A percentile compares a stretch with the other conserved stretches of the same genome.
Evolutionary conservation across 2,329 filamentous ascomycete genomes (phyloP).

Genomic region (Juglanconis juglandina): DNA sequence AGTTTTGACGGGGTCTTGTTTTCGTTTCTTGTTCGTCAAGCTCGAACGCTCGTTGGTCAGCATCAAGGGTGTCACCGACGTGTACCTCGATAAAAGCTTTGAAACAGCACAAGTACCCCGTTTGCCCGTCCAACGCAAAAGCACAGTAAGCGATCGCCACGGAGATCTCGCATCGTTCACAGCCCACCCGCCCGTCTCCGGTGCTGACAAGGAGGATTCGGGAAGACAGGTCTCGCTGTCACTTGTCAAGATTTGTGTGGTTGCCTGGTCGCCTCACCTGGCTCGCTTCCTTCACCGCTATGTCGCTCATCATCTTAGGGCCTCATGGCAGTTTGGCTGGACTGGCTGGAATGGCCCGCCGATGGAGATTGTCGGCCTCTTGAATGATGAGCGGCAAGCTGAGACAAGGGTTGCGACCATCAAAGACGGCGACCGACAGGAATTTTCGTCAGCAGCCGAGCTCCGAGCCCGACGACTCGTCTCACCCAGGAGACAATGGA

Average conservation of each 20-base stretch:
- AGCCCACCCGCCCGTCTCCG: no score
- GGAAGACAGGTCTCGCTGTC: no score
- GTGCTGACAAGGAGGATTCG: no score
- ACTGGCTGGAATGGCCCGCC: neutral
- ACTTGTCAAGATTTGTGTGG: neutral
- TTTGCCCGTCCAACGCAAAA: no score
- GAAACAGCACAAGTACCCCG: no score
- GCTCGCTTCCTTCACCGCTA: neutral
- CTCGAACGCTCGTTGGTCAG: no score
- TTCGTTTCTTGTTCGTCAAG: no score
- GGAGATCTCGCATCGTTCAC: no score
- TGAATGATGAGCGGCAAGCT: conserved; percentile 16
- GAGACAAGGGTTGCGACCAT: conserved; percentile 14
- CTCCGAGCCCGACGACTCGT: neutral
- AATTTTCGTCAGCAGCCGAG: neutral
- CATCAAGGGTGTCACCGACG: no score
- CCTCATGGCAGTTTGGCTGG: neutral
- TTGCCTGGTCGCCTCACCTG: neutral
- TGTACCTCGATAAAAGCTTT: no score
- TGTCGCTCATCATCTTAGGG: neutral
- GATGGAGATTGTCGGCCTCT: neutral
- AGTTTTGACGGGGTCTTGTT: no score
- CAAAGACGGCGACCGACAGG: neutral
- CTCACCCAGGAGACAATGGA: neutral
- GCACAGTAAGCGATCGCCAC: no score